Base-by-base conservation (phyloP, 208 protist genomes). In the Trypanosoma scelopori region DNA sequence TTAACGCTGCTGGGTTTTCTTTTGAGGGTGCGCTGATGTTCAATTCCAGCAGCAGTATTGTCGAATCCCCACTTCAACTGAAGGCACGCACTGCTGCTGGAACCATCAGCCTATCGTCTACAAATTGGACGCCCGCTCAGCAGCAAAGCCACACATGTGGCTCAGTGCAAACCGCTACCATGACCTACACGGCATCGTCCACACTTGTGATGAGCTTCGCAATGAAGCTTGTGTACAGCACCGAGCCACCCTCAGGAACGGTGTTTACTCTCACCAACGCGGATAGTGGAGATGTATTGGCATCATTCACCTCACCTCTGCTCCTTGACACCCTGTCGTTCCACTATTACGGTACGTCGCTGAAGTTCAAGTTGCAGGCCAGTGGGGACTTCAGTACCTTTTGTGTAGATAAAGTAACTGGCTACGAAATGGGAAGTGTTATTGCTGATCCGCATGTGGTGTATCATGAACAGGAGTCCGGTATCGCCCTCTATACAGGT, bases 391-490 rank as follows among this genome's bases (percentile, higher is more conserved):
- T 39, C 39, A 4, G 1, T 39, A 13, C 18, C 32, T 61, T 61
- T 61, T 61, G 55, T 49, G 49, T 61, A 20, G 5, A 18, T n/a
- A n/a, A 13, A 39, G 4, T 61, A 37, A 61, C 28, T 16, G 43
- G 37, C 28, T 61, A 39, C 49, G 42, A 48, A 30, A 32, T 50
- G 27, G 55, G 55, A 49, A 61, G n/a, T 61, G 39, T 32, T 61
- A 30, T 61, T 47, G 55, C 41, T 35, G 55, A 61, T 61, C 55
- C 55, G 39, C 22, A 49, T 49, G n/a, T 61, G 41, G 5, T 27
- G 5, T 61, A 61, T n/a, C 49, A 61, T 27, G 55, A 61, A 23
- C 41, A 50, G 23, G 55, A 61, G 22, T n/a, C 55, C 42, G 35
- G 16, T 37, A 49, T 61, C 12, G 32, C 42, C 23, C 20, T 61